Evolutionary conservation across 345 rosid species (phyloP), one percentile per base, ranked within the genome.

Genomic region (Noccaea bulbosa): DNA sequence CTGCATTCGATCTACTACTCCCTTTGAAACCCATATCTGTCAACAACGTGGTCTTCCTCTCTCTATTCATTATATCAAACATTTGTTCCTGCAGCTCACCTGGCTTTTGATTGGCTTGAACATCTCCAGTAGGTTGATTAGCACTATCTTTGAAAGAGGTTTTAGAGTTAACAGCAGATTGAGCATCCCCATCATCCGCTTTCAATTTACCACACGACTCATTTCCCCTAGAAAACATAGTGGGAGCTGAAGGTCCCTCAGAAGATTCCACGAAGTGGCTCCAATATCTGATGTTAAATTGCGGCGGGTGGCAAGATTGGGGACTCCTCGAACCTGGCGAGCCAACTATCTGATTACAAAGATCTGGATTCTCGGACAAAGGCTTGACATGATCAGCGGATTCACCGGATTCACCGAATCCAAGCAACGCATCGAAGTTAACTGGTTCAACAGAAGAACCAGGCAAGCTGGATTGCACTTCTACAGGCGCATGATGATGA

Each of bases 291-390:
- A 74, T 72, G 74, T 69, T 55, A 74, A 78, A 76, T 57, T 62
- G 72, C 47, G 77, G 70, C 51, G 78, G 71, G 69, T 59, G 78
- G 53, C 82, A 72, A 65, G 70, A 67, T 2, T 73, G 72, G 66
- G 84, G 87, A 69, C 83, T 87, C 75, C 55, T 83, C 80, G 82
- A 85, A 83, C 86, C 84, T 17, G 85, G 87, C 32, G 88, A 84
- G 71, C 76, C 94, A 80, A 73, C 81, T 54, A 79, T 67, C 73
- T 45, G 84, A 68, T 60, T 52, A 69, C 40, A 65, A 71, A 77
- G 73, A 80, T 83, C 87, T 8, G 79, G 52, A 73, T 52, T 72
- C 39, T 87, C 84, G 6, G 78, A 72, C 60, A 75, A 49, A 62
- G 73, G 79, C 54, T 83, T 84, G 50, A 59, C 32, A 70, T 69